Percentiles rank a stretch among this genome's conserved stretches.
These are phyloP conservation scores for Fagopyrum tataricum DNA, from an alignment of 148 eudicot genomes.

Conservation along the genomic window DNA sequence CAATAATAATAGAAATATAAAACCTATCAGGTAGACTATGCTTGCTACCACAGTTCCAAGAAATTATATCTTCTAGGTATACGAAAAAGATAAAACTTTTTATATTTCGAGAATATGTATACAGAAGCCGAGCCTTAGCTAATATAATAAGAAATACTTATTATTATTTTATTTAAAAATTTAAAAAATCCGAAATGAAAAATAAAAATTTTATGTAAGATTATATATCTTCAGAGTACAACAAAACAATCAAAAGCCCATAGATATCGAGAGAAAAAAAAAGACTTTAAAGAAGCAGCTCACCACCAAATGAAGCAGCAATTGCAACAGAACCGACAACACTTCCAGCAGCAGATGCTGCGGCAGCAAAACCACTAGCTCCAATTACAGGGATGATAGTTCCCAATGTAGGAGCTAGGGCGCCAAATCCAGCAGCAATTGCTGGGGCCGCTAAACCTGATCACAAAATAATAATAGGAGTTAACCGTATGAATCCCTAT, in stretches of 20 bases:
- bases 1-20: neutral
- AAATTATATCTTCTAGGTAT: too few species aligned
- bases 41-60: neutral
- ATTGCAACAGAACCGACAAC: conserved; percentile 98
- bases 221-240: too few species aligned
- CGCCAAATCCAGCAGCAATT: conserved; percentile 96
- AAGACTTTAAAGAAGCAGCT: conserved; percentile 2
- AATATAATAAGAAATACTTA: too few species aligned
- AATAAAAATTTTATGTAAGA: too few species aligned
- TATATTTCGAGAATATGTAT: too few species aligned
- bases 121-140: too few species aligned
- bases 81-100: too few species aligned
- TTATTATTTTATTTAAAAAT: too few species aligned
- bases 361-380: conserved; percentile 97
- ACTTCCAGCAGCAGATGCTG: conserved; percentile 92
- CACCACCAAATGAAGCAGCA: conserved; percentile 99
- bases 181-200: too few species aligned
- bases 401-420: conserved; percentile 95
- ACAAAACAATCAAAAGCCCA: too few species aligned
- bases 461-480: conserved; percentile 13
- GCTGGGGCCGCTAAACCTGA: conserved; percentile 99
- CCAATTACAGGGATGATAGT: conserved; percentile 86
- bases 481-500: neutral
- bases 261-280: neutral
- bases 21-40: neutral